Base-by-base conservation (phyloP, 768 basidiomycete species). In the Hygrocybe punicea region DNA sequence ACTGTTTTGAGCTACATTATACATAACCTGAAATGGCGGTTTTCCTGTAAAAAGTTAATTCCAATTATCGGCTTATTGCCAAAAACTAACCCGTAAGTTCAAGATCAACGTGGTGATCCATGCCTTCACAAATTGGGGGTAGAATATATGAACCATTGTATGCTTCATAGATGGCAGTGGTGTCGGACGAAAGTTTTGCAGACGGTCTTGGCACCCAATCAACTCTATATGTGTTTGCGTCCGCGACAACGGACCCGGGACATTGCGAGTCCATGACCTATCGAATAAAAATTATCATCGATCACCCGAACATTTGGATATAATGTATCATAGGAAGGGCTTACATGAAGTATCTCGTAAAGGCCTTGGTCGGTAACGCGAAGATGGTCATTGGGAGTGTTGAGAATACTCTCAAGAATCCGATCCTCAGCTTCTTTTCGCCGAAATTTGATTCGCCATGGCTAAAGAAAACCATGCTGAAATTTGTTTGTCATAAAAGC, bases 21-120 rank as follows among this genome's bases (percentile, higher is more conserved):
- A 97, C 81, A 83, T 87, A 60, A 96, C 85, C 67, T 96, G 87
- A 81, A 95, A 98, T 0, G 94, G 94, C n/a, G 92, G 86, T 19
- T 86, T 84, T 51, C 94, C 94, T 90, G 63, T 24, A 42, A 16
- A 10, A 24, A 33, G 8, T 11, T 14, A 9, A 33, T 47, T 42
- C 48, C 25, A 42, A 51, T 39, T 25, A 47, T 25, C 2, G 36
- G n/a, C 3, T 17, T 19, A 24, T 24, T 13, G 25, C 42, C 35
- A 2, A 6, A 17, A 36, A 65, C 76, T 35, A 55, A 87, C 92
- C 92, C 53, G 79, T 81, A 46, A 98, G 75, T 17, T 88, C 85
- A n/a, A 98, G 77, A 59, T 93, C 91, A 51, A 93, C 89, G 64
- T 92, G 84, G 58, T 86, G 89, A 58, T 82, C 81, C 29, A 78